phyloP scores from a whole-genome alignment of 129 eudicot species.

The Tagetes erecta region DNA sequence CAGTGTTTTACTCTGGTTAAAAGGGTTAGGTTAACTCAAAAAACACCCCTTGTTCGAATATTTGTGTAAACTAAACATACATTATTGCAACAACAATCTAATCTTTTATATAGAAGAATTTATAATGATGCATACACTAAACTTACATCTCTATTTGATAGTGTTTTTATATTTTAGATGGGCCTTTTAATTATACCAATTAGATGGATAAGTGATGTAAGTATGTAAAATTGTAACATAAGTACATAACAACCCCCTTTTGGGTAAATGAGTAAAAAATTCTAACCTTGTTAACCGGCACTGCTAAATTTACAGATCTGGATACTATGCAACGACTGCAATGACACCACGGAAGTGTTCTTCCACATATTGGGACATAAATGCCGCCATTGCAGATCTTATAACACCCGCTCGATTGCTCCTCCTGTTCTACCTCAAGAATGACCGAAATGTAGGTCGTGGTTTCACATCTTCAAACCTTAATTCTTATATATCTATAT shows the following conservation, averaged over 20 bases:
- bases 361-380: constrained; percentile 96
- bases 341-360: constrained; percentile 82
- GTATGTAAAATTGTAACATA: too few species aligned
- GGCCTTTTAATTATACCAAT: neutral
- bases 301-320: constrained; percentile 60
- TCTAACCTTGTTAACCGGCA: neutral
- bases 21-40: too few species aligned
- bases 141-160: too few species aligned
- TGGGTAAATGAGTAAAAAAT: neutral
- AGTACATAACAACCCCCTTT: neutral
- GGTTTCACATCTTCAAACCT: neutral
- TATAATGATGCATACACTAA: too few species aligned
- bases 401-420: constrained; percentile 83
- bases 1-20: too few species aligned
- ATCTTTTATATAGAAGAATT: too few species aligned
- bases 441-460: constrained; percentile 22
- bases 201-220: neutral
- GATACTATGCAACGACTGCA: constrained; percentile 97
- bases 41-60: too few species aligned
- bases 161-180: too few species aligned
- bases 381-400: constrained; percentile 89
- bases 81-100: too few species aligned
- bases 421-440: constrained; percentile 92
- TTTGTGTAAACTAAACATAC: too few species aligned
- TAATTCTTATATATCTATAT: constrained; percentile 28